phyloP scores from a whole-genome alignment of 108 stramenopile species.

The Skeletonema grethae region DNA sequence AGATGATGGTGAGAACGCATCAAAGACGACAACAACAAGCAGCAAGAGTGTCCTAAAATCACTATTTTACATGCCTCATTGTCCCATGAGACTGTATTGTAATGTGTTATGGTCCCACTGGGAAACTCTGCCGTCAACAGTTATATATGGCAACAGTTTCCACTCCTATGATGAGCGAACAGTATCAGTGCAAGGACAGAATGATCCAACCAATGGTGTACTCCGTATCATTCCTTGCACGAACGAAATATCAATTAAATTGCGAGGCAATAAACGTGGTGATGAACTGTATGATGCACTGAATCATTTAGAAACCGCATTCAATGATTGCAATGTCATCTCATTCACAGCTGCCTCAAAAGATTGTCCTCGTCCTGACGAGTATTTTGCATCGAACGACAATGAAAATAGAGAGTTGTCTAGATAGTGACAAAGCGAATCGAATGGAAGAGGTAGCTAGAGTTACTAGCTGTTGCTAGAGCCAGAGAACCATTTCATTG shows the following conservation, averaged over 20 bases:
- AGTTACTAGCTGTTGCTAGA: not conserved
- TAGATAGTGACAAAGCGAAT: not conserved
- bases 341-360: conserved; percentile 12
- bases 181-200: conserved; percentile 29
- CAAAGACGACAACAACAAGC: not conserved
- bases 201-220: conserved; percentile 51
- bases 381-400: conserved; percentile 32
- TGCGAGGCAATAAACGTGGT: conserved; percentile 9
- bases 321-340: conserved; percentile 56
- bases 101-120: conserved; percentile 57
- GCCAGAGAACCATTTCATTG: conserved; percentile 8
- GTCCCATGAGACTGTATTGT: conserved; percentile 56
- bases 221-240: conserved; percentile 31
- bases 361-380: conserved; percentile 13
- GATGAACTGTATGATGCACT: conserved; percentile 21
- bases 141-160: conserved; percentile 52
- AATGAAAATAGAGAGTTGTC: conserved; percentile 14
- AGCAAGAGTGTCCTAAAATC: not conserved
- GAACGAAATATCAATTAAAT: conserved; percentile 27
- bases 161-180: conserved; percentile 42
- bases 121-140: conserved; percentile 13
- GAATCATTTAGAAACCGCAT: conserved; percentile 43
- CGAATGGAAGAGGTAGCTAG: conserved; percentile 1
- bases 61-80: conserved; percentile 37
- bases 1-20: not conserved